These are phyloP conservation scores for Phialocephala subalpina DNA, from an alignment of 2,329 filamentous ascomycete species.

Conservation along the genomic window DNA sequence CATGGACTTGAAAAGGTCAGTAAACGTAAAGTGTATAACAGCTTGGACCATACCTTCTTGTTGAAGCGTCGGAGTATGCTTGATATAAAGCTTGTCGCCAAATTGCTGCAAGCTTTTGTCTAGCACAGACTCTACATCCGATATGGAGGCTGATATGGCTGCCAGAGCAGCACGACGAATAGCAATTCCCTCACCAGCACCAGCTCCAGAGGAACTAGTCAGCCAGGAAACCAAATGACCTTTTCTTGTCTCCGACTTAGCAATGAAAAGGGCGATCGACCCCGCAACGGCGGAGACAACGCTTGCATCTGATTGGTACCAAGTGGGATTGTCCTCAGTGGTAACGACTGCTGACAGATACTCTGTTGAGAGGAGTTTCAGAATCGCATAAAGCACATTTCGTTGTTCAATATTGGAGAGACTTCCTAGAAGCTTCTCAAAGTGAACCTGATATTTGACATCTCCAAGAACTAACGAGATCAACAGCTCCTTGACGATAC, in stretches of 20 bases:
- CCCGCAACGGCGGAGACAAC: slow-evolving; percentile 65
- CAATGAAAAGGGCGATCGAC: slow-evolving; percentile 60
- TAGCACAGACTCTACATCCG: slow-evolving; percentile 62
- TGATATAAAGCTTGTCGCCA: slow-evolving; percentile 86
- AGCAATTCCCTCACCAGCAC: slow-evolving; percentile 67
- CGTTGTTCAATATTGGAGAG: slow-evolving; percentile 42
- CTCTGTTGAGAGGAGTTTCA: slow-evolving; percentile 40
- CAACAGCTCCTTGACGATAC: slow-evolving; percentile 38
- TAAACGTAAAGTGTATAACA: not conserved
- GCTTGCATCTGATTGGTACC: slow-evolving; percentile 43
- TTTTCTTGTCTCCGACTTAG: slow-evolving; percentile 56
- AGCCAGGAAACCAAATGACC: slow-evolving; percentile 71
- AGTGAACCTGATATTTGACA: slow-evolving; percentile 29
- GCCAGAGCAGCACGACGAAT: slow-evolving; percentile 73
- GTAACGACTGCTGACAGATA: slow-evolving; percentile 35
- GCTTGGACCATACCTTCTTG: slow-evolving; percentile 74
- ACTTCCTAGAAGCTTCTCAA: slow-evolving; percentile 37
- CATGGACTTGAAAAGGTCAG: slow-evolving; percentile 65
- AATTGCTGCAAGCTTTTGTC: slow-evolving; percentile 78
- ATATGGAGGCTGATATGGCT: slow-evolving; percentile 60
- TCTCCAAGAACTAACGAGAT: slow-evolving; percentile 32
- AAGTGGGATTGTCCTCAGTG: slow-evolving; percentile 38
- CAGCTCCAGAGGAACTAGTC: slow-evolving; percentile 68
- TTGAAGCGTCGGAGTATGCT: slow-evolving; percentile 81
- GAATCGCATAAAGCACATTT: slow-evolving; percentile 36